A percentile compares a stretch with the other conserved stretches of the same genome.
Conservation (phyloP, 768 basidiomycete genomes). For the Pleurotus djamor region DNA sequence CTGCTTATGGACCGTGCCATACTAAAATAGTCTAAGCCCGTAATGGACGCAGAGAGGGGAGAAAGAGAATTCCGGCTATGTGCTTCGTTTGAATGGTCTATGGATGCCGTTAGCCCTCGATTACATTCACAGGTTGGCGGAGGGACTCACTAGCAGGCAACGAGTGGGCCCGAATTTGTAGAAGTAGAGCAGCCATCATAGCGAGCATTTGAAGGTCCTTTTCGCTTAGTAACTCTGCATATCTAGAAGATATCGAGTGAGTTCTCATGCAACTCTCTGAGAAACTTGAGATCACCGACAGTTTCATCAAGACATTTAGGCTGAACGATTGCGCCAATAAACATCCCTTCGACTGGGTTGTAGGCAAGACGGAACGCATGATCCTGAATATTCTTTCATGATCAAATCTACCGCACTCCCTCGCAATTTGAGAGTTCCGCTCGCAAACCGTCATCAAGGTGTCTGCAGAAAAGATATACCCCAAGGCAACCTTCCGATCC, state of each 20-base stretch:
- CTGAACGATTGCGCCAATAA: slow-evolving; percentile 13
- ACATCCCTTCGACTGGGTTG: slow-evolving; percentile 15
- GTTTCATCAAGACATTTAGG: slow-evolving; percentile 31
- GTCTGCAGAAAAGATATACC: slow-evolving; percentile 52
- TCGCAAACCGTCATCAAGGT: slow-evolving; percentile 49
- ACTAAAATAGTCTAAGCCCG: slow-evolving; percentile 61
- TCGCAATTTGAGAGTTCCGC: slow-evolving; percentile 60
- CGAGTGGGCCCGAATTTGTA: slow-evolving; percentile 39
- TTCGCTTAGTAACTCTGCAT: slow-evolving; percentile 34
- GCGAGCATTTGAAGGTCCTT: slow-evolving; percentile 84
- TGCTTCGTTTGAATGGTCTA: no score
- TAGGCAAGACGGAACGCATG: slow-evolving; percentile 36
- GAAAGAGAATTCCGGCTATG: neutral
- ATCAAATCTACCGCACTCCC: slow-evolving; percentile 55
- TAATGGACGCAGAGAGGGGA: slow-evolving; percentile 4
- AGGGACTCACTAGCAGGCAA: neutral
- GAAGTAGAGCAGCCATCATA: slow-evolving; percentile 67
- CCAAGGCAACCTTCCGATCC: slow-evolving; percentile 56
- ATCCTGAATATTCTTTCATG: slow-evolving; percentile 70
- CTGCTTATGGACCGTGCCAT: slow-evolving; percentile 33
- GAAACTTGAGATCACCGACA: slow-evolving; percentile 36
- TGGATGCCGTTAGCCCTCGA: no score
- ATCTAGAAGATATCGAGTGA: slow-evolving; percentile 22
- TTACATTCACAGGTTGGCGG: neutral
- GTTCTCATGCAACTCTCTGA: neutral